Evolutionary conservation across 2,329 filamentous ascomycete genomes (phyloP), one percentile per base, ranked within the genome.

Genomic region (Ophidiomyces ophidiicola): DNA sequence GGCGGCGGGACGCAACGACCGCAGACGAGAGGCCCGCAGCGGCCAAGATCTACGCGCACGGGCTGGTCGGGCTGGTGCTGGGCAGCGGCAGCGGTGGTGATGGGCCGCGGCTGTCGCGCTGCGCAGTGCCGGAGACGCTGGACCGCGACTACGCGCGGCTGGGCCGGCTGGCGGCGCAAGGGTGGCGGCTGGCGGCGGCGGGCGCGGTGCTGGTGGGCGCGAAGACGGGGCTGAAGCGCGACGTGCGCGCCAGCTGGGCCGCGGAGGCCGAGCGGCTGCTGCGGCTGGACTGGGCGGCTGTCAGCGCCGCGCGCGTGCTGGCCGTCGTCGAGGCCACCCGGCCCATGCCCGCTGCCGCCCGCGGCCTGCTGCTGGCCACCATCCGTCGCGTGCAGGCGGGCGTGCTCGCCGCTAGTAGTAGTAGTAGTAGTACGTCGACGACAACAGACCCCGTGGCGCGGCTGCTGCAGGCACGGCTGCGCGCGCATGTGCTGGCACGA

Each of bases 161-260:
- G 14, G 60, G 62, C 8, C 61, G 62, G 25, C 62, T 77, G 31
- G 69, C 74, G 36, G 62, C 67, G 37, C 66, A 69, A 29, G 65
- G 67, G 1, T 66, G 76, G 42, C 67, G 72, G 39, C 70, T 78
- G 44, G 69, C 73, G 2, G 72, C 73, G 8, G 71, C 76, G 19
- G 73, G 73, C 19, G 71, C 74, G 4, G 74, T 79, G 38, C 60
- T 80, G 2, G 62, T 80, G 24, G 78, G 73, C 0, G 74, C 75
- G 6, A 80, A 80, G 59, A 79, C 78, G 43, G 60, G 78, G 3
- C 67, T 80, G 21, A 76, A 76, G 50, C 72, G 76, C 5, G 76
- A 79, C 52, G 70, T 74, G 4, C 71, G 76, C 36, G 71, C 70
- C 10, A 70, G 75, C 41, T 80, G 76, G 76, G 77, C 76, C 50